Evolutionary conservation across 2,329 filamentous ascomycete genomes (phyloP).

Genomic region (Phyllosticta citriasiana): DNA sequence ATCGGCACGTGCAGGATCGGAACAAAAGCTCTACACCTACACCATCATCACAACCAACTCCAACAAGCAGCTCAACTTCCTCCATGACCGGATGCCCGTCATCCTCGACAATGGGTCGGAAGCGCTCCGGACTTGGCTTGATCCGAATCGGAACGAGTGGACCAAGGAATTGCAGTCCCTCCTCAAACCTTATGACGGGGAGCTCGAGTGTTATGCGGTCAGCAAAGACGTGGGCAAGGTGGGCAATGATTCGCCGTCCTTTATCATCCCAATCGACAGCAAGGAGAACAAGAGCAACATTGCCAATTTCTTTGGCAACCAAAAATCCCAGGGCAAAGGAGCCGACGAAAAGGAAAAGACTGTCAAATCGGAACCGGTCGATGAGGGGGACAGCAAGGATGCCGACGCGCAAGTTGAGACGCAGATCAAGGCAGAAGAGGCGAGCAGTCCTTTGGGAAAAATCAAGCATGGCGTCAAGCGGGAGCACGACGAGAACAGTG

Average conservation of each 20-base stretch:
- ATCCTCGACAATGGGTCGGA: conserved; percentile 70
- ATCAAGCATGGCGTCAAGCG: conserved; percentile 36
- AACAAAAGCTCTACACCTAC: conserved; percentile 73
- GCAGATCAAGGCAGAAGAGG: conserved; percentile 34
- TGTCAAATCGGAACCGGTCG: conserved; percentile 5
- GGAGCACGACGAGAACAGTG: conserved; percentile 31
- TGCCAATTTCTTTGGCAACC: conserved; percentile 77
- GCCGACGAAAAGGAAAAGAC: conserved; percentile 6
- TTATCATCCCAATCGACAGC: conserved; percentile 74
- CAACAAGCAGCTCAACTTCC: conserved; percentile 70
- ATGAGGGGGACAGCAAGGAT: conserved; percentile 5
- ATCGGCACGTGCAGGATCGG: conserved; percentile 37
- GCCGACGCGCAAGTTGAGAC: conserved; percentile 28
- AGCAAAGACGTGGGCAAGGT: conserved; percentile 87
- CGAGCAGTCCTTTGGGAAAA: conserved; percentile 25
- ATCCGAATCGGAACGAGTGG: conserved; percentile 65
- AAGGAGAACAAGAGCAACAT: conserved; percentile 88
- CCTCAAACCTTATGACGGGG: conserved; percentile 68
- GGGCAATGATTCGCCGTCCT: conserved; percentile 76
- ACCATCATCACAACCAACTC: conserved; percentile 88
- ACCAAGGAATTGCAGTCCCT: conserved; percentile 65
- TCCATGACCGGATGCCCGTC: conserved; percentile 95
- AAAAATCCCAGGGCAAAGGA: conserved; percentile 25
- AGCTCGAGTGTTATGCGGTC: conserved; percentile 78
- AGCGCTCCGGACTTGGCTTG: conserved; percentile 64